Conservation (phyloP, 805 yeast genomes). For the Tetrapisispora phaffii region DNA sequence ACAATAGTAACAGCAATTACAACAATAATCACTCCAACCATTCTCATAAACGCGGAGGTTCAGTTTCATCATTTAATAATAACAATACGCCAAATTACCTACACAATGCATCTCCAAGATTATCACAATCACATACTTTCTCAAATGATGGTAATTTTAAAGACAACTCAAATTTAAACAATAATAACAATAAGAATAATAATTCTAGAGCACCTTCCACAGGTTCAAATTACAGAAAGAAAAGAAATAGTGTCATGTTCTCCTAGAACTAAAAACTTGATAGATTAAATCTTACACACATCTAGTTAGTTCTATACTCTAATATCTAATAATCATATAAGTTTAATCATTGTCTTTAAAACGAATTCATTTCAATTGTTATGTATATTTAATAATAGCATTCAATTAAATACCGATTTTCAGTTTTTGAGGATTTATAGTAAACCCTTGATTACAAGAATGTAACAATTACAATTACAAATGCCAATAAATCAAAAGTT, state of each 20-base stretch:
- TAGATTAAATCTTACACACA: no score
- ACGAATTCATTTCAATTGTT: neutral
- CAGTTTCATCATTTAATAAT: neutral
- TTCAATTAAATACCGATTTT: no score
- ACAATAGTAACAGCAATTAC: neutral
- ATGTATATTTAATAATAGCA: no score
- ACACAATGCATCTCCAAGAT: conserved; percentile 3
- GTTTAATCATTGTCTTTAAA: no score
- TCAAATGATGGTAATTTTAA: neutral
- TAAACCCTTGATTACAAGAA: neutral
- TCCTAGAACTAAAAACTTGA: neutral
- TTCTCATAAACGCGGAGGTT: neutral
- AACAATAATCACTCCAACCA: neutral
- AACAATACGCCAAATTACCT: neutral
- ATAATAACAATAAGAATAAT: neutral
- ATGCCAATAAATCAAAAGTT: neutral
- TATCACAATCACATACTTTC: neutral
- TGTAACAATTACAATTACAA: neutral
- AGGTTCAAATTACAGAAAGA: conserved; percentile 2
- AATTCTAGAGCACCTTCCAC: neutral
- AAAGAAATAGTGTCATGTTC: conserved; percentile 5
- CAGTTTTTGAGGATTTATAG: neutral
- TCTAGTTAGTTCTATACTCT: no score
- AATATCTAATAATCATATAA: neutral
- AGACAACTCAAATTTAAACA: neutral